These are phyloP conservation scores for Blakeslea trispora DNA, from an alignment of 371 early-diverging fungal species.

Conservation along the genomic window DNA sequence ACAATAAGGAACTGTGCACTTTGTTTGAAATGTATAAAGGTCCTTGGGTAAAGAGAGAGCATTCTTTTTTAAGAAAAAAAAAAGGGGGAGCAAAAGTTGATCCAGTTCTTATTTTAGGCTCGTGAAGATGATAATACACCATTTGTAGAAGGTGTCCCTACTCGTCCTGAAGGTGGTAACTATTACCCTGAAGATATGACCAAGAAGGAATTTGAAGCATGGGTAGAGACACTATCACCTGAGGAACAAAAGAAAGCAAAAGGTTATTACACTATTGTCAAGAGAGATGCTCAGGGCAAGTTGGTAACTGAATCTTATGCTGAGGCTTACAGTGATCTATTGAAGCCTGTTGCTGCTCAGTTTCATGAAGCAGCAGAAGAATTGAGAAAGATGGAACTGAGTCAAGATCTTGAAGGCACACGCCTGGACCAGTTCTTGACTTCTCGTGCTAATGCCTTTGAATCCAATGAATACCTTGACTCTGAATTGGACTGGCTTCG, in stretches of 20 bases:
- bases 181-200: slow-evolving; percentile 82
- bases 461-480: slow-evolving; percentile 65
- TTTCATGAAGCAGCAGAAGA: slow-evolving; percentile 64
- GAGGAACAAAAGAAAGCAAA: slow-evolving; percentile 59
- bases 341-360: slow-evolving; percentile 60
- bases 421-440: slow-evolving; percentile 61
- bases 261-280: slow-evolving; percentile 70
- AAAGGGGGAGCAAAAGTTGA: neutral
- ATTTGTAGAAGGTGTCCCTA: slow-evolving; percentile 61
- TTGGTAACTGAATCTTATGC: slow-evolving; percentile 59
- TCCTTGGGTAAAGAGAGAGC: slow-evolving; percentile 77
- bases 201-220: slow-evolving; percentile 64
- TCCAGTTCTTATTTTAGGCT: slow-evolving; percentile 2
- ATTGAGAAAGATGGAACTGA: slow-evolving; percentile 38
- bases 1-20: slow-evolving; percentile 39
- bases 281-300: slow-evolving; percentile 37
- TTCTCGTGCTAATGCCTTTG: slow-evolving; percentile 64
- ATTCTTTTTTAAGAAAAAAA: neutral
- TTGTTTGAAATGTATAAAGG: slow-evolving; percentile 74
- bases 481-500: slow-evolving; percentile 78
- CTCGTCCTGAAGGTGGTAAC: slow-evolving; percentile 67
- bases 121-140: slow-evolving; percentile 56
- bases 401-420: slow-evolving; percentile 28
- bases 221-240: slow-evolving; percentile 53
- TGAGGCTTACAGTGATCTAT: slow-evolving; percentile 62